Evolutionary conservation across 176 grass and related monocot species (phyloP).

Genomic region (Raddia guianensis): DNA sequence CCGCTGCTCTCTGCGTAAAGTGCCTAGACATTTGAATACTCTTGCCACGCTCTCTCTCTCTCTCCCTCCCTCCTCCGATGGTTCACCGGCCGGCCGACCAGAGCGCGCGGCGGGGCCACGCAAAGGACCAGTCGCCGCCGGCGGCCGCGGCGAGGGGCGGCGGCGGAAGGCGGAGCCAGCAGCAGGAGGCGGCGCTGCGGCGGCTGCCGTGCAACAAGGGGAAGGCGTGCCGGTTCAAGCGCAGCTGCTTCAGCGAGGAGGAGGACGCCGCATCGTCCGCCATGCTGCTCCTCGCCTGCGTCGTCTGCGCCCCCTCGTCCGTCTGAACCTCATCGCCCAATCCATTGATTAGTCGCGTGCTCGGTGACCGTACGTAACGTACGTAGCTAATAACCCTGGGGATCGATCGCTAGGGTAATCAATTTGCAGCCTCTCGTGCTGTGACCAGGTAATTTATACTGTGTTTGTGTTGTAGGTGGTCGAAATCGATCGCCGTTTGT

Average conservation of each 20-base stretch:
- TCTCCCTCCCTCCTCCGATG: constrained; percentile 8
- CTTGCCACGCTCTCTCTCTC: background rate
- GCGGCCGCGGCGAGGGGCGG: background rate
- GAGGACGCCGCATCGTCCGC: constrained; percentile 69
- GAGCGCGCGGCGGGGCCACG: background rate
- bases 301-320: constrained; percentile 58
- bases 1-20: too few relatives aligned
- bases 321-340: background rate
- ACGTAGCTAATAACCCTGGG: background rate
- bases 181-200: constrained; percentile 36
- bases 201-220: constrained; percentile 75
- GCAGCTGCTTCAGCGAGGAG: constrained; percentile 83
- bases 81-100: constrained; percentile 43
- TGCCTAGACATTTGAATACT: background rate
- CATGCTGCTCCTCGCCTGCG: constrained; percentile 75
- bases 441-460: background rate
- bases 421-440: background rate
- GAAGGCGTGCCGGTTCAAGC: constrained; percentile 88
- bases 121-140: background rate
- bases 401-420: background rate
- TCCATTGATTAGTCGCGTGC: background rate
- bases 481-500: background rate
- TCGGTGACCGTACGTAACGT: background rate
- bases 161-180: constrained; percentile 25
- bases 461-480: background rate